phyloP scores from a whole-genome alignment of 2,329 filamentous ascomycete genomes.

The Sporothrix luriei region DNA sequence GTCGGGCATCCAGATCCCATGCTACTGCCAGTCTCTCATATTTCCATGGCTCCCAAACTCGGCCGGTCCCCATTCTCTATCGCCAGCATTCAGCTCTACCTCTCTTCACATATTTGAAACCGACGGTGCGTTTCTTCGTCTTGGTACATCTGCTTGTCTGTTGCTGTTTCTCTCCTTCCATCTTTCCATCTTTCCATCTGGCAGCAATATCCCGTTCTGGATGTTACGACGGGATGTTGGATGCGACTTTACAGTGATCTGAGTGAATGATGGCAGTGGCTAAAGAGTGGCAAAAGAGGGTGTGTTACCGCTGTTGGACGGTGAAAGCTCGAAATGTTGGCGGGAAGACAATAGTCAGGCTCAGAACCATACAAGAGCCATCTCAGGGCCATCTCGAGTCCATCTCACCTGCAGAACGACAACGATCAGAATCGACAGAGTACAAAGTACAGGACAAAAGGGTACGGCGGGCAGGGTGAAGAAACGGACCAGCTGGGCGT shows the following conservation, averaged over 20 bases:
- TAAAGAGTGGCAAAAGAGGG: neutral
- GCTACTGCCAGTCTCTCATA: neutral
- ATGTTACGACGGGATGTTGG: neutral
- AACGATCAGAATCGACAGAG: neutral
- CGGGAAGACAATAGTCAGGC: neutral
- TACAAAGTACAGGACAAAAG: neutral
- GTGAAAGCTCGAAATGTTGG: neutral
- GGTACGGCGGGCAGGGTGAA: neutral
- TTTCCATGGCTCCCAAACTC: neutral
- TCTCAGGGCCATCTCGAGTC: neutral
- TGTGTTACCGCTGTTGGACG: neutral
- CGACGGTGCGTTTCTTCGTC: conserved; percentile 18
- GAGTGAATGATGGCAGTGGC: neutral
- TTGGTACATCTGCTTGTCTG: neutral
- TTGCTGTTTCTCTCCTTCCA: neutral
- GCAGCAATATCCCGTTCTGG: neutral
- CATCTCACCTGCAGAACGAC: conserved; percentile 9
- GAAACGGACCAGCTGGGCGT: neutral
- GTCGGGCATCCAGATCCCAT: neutral
- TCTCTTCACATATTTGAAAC: neutral
- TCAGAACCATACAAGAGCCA: neutral
- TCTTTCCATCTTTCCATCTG: neutral
- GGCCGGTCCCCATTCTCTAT: neutral
- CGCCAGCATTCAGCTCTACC: neutral
- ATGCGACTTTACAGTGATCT: too few relatives aligned